Evolutionary conservation across 345 rosid genomes (phyloP).

Genomic region (Stellera chamaejasme): DNA sequence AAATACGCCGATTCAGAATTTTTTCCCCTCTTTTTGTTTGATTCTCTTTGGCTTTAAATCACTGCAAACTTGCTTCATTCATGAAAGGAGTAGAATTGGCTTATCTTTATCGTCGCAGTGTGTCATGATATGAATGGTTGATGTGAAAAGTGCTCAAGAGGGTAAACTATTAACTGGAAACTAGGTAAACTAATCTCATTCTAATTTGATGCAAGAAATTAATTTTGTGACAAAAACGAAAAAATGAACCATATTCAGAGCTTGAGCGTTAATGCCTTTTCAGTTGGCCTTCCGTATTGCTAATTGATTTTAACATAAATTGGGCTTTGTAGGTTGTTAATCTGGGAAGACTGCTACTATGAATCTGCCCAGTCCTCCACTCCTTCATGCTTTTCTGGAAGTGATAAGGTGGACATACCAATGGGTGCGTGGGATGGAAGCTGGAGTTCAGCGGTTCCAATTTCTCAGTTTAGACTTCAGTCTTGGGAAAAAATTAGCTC

Average conservation of each 20-base stretch:
- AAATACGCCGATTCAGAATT: conserved; percentile 21
- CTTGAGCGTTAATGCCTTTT: neutral
- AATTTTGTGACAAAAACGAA: no score
- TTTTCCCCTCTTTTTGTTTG: conserved; percentile 16
- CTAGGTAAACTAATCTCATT: neutral
- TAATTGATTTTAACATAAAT: conserved; percentile 5
- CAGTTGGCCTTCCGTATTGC: neutral
- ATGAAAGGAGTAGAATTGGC: conserved; percentile 14
- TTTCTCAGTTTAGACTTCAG: conserved; percentile 27
- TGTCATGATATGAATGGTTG: conserved; percentile 17
- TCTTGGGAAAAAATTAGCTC: conserved; percentile 31
- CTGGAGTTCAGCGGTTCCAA: conserved; percentile 21
- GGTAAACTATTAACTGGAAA: conserved; percentile 5
- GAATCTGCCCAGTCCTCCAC: conserved; percentile 27
- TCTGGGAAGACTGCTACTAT: conserved; percentile 84
- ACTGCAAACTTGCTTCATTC: conserved; percentile 8
- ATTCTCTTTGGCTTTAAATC: conserved; percentile 11
- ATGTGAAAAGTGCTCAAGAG: conserved; percentile 4
- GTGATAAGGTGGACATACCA: conserved; percentile 20
- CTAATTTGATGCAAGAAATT: neutral
- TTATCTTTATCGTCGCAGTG: conserved; percentile 10
- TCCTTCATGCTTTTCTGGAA: conserved; percentile 22
- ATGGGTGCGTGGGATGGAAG: conserved; percentile 37
- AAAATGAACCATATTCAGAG: neutral
- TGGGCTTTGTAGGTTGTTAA: conserved; percentile 49